phyloP scores from a whole-genome alignment of 1,284 basidiomycete species.

The Ustilago bromivora region DNA sequence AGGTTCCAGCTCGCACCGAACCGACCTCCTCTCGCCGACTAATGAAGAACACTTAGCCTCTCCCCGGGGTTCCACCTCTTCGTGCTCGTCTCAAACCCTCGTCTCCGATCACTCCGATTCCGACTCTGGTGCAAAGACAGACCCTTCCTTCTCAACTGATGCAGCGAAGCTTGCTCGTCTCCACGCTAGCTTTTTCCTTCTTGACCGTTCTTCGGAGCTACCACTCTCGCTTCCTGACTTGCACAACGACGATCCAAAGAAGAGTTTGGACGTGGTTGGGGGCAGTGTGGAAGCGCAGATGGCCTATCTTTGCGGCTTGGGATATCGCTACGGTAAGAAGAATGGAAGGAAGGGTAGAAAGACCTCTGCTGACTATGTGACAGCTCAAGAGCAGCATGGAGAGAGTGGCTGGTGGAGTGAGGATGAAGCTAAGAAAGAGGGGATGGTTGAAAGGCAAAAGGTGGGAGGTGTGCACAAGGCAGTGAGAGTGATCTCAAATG shows the following conservation, averaged over 20 bases:
- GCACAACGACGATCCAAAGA: background rate
- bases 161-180: constrained; percentile 42
- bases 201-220: constrained; percentile 20
- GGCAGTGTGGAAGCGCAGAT: constrained; percentile 39
- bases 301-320: constrained; percentile 47
- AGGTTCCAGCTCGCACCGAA: constrained; percentile 11
- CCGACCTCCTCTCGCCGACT: background rate
- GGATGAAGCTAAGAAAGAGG: constrained; percentile 4
- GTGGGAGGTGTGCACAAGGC: constrained; percentile 4
- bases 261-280: background rate
- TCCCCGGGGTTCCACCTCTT: constrained; percentile 6
- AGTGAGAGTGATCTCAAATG: constrained; percentile 26
- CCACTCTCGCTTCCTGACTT: constrained; percentile 22
- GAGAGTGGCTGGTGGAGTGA: constrained; percentile 20
- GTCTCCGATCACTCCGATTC: constrained; percentile 21
- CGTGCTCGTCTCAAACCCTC: constrained; percentile 27
- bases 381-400: background rate
- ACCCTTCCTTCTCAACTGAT: constrained; percentile 12
- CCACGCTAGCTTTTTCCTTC: constrained; percentile 33
- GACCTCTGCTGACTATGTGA: constrained; percentile 5
- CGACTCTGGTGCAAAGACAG: constrained; percentile 10
- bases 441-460: constrained; percentile 12
- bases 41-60: background rate
- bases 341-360: constrained; percentile 14
- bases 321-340: constrained; percentile 26